Base-by-base conservation (phyloP, 108 stramenopile species). In the Poteriospumella lacustris region DNA sequence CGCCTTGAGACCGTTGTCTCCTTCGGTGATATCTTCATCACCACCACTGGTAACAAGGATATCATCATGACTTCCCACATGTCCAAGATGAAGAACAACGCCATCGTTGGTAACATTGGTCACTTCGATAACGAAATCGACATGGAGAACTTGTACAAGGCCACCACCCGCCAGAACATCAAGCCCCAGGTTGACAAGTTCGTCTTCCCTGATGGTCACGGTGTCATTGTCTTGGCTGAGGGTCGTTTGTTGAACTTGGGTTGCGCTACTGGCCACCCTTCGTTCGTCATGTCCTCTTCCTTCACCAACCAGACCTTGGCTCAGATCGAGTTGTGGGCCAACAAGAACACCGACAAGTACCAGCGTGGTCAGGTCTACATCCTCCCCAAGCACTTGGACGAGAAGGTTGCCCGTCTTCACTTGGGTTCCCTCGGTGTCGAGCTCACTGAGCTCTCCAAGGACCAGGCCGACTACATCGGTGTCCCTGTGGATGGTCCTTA, bases 111-210 rank as follows among this genome's bases (percentile, higher is more conserved):
- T 80, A 99, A 99, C 94, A 99, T 99, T 87, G 98, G 98, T 80
- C 98, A 99, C 92, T 99, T 99, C 80, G 98, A 99, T 85, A 99
- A 99, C 88, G 98, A 99, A 88, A 97, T 99, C 76, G 98, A 99
- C 87, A 96, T 96, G 91, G 98, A 92, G 44, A 93, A 93, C 58
- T 87, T 97, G 59, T 87, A 93, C 87, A 75, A 70, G 80, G 82
- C 82, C 68, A 90, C 93, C 82, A 92, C 88, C 89, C 90, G 95
- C 68, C 84, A 91, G 82, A 97, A 99, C 91, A 97, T 99, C 95
- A 99, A 99, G 91, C 98, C 98, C 58, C 98, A 99, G 88, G 96
- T 97, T 31, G 96, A 99, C 89, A 92, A 91, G 76, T 99, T 99
- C 83, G 86, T 94, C 69, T 99, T 95, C 85, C 83, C 87, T 67